Conservation (phyloP, 2,329 filamentous ascomycete genomes). For the Fusarium sp. region DNA sequence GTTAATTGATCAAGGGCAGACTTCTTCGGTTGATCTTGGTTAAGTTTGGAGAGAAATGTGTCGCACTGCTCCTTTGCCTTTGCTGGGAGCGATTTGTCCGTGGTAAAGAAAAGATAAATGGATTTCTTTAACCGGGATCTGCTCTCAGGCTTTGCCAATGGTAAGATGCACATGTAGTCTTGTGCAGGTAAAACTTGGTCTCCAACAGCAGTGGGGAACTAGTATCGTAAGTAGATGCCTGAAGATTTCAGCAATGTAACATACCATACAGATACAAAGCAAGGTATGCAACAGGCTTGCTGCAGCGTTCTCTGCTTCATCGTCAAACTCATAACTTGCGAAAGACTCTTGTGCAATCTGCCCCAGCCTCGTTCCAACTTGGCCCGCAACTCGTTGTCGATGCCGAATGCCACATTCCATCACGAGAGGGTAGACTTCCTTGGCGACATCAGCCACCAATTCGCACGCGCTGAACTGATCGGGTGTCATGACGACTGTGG, state of each 20-base stretch:
- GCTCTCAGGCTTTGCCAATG: fast-evolving
- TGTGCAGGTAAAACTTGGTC: fast-evolving
- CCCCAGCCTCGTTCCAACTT: background rate
- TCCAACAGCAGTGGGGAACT: fast-evolving
- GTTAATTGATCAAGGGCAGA: background rate
- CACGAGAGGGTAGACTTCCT: background rate
- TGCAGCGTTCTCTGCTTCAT: fast-evolving
- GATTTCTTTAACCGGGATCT: fast-evolving
- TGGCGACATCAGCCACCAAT: background rate
- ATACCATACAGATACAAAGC: background rate
- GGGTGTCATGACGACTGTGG: fast-evolving
- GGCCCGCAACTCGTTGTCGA: background rate
- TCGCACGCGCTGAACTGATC: background rate
- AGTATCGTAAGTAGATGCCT: fast-evolving
- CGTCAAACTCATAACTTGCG: background rate
- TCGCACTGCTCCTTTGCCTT: background rate
- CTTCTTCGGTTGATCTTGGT: background rate
- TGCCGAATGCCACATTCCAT: background rate
- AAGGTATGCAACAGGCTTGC: fast-evolving
- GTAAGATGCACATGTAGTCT: background rate
- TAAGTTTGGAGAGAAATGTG: fast-evolving
- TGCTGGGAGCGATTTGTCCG: fast-evolving
- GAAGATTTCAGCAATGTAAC: fast-evolving
- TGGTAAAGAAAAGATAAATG: fast-evolving
- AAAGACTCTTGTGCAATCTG: conserved; percentile 3